Base-by-base conservation (phyloP, 148 eudicot genomes). In the Camellia sinensis region DNA sequence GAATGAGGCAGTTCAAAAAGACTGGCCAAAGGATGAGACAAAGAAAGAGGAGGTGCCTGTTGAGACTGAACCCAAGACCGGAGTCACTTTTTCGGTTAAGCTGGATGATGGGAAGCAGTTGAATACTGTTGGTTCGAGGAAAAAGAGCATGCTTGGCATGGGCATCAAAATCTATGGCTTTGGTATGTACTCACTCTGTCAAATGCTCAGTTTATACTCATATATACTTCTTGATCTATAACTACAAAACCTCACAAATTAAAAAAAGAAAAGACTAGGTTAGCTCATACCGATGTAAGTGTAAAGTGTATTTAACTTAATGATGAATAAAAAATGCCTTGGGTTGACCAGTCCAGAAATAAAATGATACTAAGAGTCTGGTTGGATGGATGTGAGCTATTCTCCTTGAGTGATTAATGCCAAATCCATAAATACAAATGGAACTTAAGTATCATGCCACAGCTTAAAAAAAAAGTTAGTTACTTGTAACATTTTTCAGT, bases 91-190 rank as follows among this genome's bases (percentile, higher is more conserved):
- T 67, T 86, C 88, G 9, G 80, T 86, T 18, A 80, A 43, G 77
- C 50, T 86, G 80, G 80, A 78, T 21, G 90, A 85, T 77, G 90
- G 90, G 66, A 88, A 86, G 83, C 70, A 78, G 75, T 81, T 88
- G 78, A 82, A 78, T 76, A 84, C 90, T 78, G 84, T 84, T 80
- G 90, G 87, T 61, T 41, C 79, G 78, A 86, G 91, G 82, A 88
- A 84, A 82, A 86, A 84, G 78, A 86, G 82, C 78, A 83, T 88
- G 85, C 86, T 88, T 71, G 89, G 91, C 78, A 9, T 85, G 12
- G 84, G 82, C 61, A 75, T 88, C 86, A 88, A 86, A 80, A 78
- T 86, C 15, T 86, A 88, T 78, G 82, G 81, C 74, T 88, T 84
- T 19, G 89, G 89, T 88, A 88, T 14, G 4, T 29, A 29, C 37